Evolutionary conservation across 2,329 filamentous ascomycete species (phyloP), one percentile per base, ranked within the genome.

Genomic region (Fusarium papillatum): DNA sequence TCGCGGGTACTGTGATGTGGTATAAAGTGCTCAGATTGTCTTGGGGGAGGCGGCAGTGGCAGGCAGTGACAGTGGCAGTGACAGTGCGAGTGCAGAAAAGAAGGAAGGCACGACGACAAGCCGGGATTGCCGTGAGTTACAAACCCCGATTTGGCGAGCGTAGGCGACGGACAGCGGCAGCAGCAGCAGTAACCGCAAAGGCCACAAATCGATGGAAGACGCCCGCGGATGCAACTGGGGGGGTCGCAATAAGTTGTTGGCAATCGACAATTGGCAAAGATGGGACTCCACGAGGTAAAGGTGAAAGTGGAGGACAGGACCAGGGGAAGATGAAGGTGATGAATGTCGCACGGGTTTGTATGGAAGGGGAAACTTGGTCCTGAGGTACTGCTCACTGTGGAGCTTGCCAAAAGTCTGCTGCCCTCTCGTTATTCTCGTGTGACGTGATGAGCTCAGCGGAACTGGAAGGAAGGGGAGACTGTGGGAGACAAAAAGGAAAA

Each of bases 371-470:
- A 68, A 61, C 41, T 68, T 39, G 59, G 70, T 73, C 48, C 29
- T 73, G 22, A 29, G 46, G 64, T 55, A 19, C 29, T 34, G 50
- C 50, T 57, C 50, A 57, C 17, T 57, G 50, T 66, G 75, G 69
- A 79, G 72, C 64, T 71, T 63, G 50, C 64, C 66, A 61, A 63
- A 65, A 71, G 62, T 71, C 73, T 73, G 73, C 66, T 76, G 67
- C 61, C 55, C 64, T 60, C 63, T 70, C 66, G 36, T 38, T 68
- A 64, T 63, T 65, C 57, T 75, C 64, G 72, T 70, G 77, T 79
- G 76, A 78, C 75, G 71, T 79, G 76, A 79, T 74, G 69, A 75
- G 69, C 69, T 70, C 71, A 74, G 71, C 71, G 65, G 36, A 31
- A 26, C 24, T 50, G 24, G 38, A 62, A 64, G 70, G n/a, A 24